Conservation (phyloP, 768 basidiomycete species). For the Termitomyces sp. region DNA sequence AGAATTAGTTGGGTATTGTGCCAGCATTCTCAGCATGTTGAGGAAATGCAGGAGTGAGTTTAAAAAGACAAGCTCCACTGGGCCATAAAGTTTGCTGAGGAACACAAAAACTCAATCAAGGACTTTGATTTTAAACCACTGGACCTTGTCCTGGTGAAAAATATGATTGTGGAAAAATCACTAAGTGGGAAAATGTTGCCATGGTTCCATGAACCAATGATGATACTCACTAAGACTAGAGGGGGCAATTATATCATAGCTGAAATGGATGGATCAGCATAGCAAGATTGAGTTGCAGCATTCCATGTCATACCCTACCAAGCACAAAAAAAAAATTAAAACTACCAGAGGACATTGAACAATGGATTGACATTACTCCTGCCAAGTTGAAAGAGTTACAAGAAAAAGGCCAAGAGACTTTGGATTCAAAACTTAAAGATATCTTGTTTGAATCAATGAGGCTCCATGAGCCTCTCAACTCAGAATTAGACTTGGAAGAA, state of each 20-base stretch:
- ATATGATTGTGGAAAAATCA: background rate
- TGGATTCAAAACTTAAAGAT: background rate
- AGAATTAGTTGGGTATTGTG: too few relatives aligned
- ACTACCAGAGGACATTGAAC: background rate
- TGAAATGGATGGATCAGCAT: background rate
- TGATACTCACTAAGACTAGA: background rate
- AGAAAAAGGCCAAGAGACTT: background rate
- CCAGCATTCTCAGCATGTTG: too few relatives aligned
- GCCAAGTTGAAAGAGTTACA: background rate
- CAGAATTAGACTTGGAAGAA: too few relatives aligned
- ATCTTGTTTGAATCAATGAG: background rate
- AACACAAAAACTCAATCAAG: too few relatives aligned
- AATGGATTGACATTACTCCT: background rate
- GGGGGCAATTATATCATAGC: background rate
- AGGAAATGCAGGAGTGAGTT: too few relatives aligned
- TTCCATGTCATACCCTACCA: background rate
- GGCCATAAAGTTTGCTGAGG: too few relatives aligned
- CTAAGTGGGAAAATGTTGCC: background rate
- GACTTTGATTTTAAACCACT: background rate
- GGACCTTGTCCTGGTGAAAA: background rate
- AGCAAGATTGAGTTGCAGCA: background rate
- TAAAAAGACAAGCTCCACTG: too few relatives aligned
- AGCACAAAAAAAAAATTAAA: background rate
- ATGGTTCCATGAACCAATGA: background rate
- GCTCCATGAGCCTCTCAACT: background rate